Percentiles rank a stretch among this genome's conserved stretches.
These are phyloP conservation scores for Colletotrichum truncatum DNA, from an alignment of 2,329 filamentous ascomycete genomes.

Conservation along the genomic window DNA sequence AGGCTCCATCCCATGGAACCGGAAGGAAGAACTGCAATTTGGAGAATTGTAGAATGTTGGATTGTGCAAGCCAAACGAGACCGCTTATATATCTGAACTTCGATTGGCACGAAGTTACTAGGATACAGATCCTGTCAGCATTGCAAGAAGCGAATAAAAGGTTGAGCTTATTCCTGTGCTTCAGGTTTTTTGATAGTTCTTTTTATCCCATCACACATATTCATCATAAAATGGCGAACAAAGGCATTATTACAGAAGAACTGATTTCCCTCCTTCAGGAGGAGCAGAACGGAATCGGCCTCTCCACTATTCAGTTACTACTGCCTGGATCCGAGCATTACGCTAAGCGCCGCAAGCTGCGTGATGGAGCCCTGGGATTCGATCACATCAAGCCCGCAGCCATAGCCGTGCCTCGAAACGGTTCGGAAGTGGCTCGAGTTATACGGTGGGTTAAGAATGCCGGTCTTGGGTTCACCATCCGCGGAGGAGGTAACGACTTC, in stretches of 20 bases:
- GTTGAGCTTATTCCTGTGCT: too few species aligned
- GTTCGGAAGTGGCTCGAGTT: background rate
- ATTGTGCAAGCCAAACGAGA: too few species aligned
- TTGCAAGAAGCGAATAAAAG: too few species aligned
- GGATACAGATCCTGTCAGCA: background rate
- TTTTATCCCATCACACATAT: too few species aligned
- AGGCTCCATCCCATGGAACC: too few species aligned
- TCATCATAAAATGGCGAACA: background rate
- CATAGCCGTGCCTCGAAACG: background rate
- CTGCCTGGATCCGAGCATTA: background rate
- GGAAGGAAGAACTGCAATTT: too few species aligned
- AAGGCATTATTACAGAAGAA: background rate
- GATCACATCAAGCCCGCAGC: background rate
- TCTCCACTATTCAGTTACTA: background rate
- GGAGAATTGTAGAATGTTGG: too few species aligned
- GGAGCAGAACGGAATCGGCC: background rate
- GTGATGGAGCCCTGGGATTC: background rate
- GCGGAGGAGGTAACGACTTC: conserved; percentile 10
- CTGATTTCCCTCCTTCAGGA: background rate
- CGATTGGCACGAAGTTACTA: too few species aligned
- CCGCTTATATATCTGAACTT: too few species aligned
- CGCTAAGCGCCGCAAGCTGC: background rate
- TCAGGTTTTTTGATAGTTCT: too few species aligned
- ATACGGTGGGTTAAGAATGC: background rate
- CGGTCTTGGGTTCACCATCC: background rate